Base-by-base conservation (phyloP, 108 stramenopile genomes). In the Discostella stelligeroides region DNA sequence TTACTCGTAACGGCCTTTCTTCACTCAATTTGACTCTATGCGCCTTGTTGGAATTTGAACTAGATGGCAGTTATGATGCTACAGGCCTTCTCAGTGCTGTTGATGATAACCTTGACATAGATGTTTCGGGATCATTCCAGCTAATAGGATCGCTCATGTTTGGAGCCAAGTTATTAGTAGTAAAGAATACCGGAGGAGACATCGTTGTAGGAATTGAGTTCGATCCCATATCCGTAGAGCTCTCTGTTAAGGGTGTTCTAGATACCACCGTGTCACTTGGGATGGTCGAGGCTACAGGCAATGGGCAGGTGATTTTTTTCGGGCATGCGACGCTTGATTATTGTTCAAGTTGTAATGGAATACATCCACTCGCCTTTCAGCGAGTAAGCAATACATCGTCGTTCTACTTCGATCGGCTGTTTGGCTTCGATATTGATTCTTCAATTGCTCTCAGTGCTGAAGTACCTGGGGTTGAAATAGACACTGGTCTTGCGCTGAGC, bases 41-140 rank as follows among this genome's bases (percentile, higher is more conserved):
- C 40, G 30, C 72, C 1, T 66, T 73, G 12, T 47, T 73, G 14
- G 72, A 57, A 13, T 73, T 73, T 66, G 55, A 64, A 62, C 20
- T 66, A 11, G 54, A 7, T 7, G 72, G 64, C 21, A 11, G 14
- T 17, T 62, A 63, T 28, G 49, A n/a, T 57, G n/a, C 55, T 4
- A 34, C 21, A 17, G 63, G 64, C 15, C 62, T 73, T 30, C 21
- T 57, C 37, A 62, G 63, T 57, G 25, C 28, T 37, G 5, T 73
- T 13, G 54, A 55, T 1, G 72, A 73, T 46, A 46, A 42, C 39
- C 0, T 64, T 41, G 47, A 37, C 15, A 20, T 73, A 20, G 49
- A 63, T 24, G 0, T 50, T 51, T 54, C 12, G 48, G 51, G 64
- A 17, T 20, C 17, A 2, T 54, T 50, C 48, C 24, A 14, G 37